Conservation (phyloP, 805 yeast genomes). For the Cyberlindnera saturnus region DNA sequence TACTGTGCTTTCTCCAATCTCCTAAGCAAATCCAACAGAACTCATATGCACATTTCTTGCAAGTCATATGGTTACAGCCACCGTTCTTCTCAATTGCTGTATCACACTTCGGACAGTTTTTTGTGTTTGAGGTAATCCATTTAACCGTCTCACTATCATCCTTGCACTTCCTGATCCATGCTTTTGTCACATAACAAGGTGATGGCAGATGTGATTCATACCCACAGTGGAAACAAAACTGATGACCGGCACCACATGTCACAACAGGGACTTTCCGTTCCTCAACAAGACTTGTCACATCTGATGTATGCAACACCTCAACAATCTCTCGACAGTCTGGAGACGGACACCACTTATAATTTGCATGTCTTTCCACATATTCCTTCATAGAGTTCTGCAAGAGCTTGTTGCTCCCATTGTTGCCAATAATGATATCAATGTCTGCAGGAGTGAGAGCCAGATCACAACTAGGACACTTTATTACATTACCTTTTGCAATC, state of each 20-base stretch:
- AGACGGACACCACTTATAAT: constrained; percentile 76
- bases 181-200: constrained; percentile 62
- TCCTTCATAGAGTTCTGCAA: constrained; percentile 35
- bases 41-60: constrained; percentile 68
- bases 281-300: constrained; percentile 5
- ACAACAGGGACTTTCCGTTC: constrained; percentile 54
- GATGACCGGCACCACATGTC: constrained; percentile 56
- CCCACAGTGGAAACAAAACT: constrained; percentile 74
- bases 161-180: constrained; percentile 73
- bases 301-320: constrained; percentile 21
- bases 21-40: constrained; percentile 93
- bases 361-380: constrained; percentile 45
- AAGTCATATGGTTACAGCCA: constrained; percentile 96
- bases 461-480: constrained; percentile 61
- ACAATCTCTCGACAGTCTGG: constrained; percentile 68
- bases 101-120: constrained; percentile 78
- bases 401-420: constrained; percentile 24
- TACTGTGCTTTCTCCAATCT: constrained; percentile 67
- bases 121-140: constrained; percentile 84
- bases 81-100: constrained; percentile 86
- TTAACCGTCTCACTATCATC: constrained; percentile 85
- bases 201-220: constrained; percentile 77
- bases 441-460: constrained; percentile 33
- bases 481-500: constrained; percentile 35
- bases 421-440: constrained; percentile 36